Conservation (phyloP, 345 rosid species). For the Geranium brycei region DNA sequence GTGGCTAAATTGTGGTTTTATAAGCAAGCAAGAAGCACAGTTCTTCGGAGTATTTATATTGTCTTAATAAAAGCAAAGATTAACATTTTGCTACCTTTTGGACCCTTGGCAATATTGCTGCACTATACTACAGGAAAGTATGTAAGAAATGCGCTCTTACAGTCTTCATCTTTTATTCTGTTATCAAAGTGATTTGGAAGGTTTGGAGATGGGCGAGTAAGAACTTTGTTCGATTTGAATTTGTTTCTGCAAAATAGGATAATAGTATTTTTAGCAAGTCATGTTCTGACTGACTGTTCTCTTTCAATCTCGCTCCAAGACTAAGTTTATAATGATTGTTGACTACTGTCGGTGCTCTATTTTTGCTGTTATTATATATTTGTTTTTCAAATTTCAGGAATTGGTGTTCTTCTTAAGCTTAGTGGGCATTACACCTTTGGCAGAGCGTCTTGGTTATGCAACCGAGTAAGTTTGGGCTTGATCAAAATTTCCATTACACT, state of each 20-base stretch:
- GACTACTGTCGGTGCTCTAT: not conserved
- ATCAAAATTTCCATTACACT: not conserved
- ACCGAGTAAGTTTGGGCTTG: constrained; percentile 26
- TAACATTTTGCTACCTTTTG: constrained; percentile 26
- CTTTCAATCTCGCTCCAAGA: not conserved
- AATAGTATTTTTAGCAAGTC: too few species aligned
- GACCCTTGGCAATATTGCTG: constrained; percentile 22
- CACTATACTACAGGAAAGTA: constrained; percentile 23
- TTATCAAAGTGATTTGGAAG: not conserved
- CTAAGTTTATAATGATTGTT: not conserved
- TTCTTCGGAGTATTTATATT: constrained; percentile 21
- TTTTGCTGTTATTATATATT: not conserved
- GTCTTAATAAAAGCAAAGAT: constrained; percentile 36
- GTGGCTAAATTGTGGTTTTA: constrained; percentile 11
- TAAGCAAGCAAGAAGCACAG: constrained; percentile 13
- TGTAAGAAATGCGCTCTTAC: constrained; percentile 10
- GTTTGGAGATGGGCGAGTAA: not conserved
- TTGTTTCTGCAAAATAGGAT: not conserved
- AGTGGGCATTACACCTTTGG: constrained; percentile 40
- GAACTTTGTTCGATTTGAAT: not conserved
- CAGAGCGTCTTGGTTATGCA: constrained; percentile 42
- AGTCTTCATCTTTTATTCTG: not conserved
- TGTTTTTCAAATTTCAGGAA: constrained; percentile 17
- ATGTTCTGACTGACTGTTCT: not conserved
- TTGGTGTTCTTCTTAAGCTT: constrained; percentile 36